Evolutionary conservation across 495 filamentous ascomycete species (phyloP).

Genomic region (Lindgomyces ingoldianus): DNA sequence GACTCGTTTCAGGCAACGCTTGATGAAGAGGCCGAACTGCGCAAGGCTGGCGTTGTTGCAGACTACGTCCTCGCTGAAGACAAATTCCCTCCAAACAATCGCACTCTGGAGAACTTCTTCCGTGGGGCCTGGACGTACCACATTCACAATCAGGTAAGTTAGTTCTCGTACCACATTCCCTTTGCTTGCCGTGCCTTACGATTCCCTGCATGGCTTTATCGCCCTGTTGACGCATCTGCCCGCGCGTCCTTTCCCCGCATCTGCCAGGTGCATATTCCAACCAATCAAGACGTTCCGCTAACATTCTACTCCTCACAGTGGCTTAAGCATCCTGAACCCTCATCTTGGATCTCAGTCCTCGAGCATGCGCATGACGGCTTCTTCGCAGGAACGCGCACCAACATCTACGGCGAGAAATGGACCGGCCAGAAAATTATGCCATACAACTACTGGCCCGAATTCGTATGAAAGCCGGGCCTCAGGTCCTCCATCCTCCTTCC

Average conservation of each 20-base stretch:
- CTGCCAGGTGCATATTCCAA: slow-evolving; percentile 16
- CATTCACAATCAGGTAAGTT: slow-evolving; percentile 59
- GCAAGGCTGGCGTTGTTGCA: slow-evolving; percentile 40
- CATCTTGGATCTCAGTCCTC: slow-evolving; percentile 59
- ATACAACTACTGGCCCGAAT: slow-evolving; percentile 47
- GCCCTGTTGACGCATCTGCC: neutral
- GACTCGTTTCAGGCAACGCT: slow-evolving; percentile 41
- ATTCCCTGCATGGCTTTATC: neutral
- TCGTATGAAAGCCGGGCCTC: slow-evolving; percentile 33
- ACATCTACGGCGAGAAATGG: slow-evolving; percentile 59
- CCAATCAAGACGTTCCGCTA: slow-evolving; percentile 29
- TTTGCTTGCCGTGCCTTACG: neutral
- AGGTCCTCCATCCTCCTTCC: slow-evolving; percentile 14
- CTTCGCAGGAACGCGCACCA: slow-evolving; percentile 50
- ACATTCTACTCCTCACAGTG: slow-evolving; percentile 44
- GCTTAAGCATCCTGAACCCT: slow-evolving; percentile 56
- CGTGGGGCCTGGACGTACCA: slow-evolving; percentile 60
- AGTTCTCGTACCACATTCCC: neutral
- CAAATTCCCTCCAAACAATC: slow-evolving; percentile 56
- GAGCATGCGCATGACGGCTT: slow-evolving; percentile 59
- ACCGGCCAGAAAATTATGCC: slow-evolving; percentile 46
- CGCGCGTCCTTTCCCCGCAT: slow-evolving; percentile 20
- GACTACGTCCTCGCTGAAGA: slow-evolving; percentile 51
- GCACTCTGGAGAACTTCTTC: slow-evolving; percentile 59
- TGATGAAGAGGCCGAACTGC: slow-evolving; percentile 42